Conservation (phyloP, 306 rosid genomes). For the Lathyrus aphaca region DNA sequence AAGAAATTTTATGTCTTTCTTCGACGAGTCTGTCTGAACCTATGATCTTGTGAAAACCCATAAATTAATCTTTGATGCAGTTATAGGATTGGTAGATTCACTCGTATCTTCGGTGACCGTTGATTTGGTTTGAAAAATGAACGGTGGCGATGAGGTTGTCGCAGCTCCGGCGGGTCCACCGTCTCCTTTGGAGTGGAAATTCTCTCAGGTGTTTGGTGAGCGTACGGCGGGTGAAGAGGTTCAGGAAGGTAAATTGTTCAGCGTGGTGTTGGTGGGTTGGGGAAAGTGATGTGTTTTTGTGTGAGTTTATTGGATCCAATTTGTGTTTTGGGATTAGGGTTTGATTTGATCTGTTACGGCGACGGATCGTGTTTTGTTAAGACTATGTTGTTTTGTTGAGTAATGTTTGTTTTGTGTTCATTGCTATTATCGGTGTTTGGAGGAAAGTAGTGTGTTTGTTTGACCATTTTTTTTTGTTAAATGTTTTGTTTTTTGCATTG, state of each 20-base stretch:
- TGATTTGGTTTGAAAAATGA: conserved; percentile 66
- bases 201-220: conserved; percentile 99
- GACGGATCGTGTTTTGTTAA: conserved; percentile 52
- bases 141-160: conserved; percentile 88
- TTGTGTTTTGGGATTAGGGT: conserved; percentile 64
- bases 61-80: conserved; percentile 75
- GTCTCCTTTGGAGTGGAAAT: conserved; percentile 89
- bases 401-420: conserved; percentile 48
- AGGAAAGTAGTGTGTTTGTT: conserved; percentile 35
- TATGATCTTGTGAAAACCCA: conserved; percentile 71
- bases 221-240: conserved; percentile 99
- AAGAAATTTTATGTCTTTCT: conserved; percentile 36
- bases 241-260: conserved; percentile 78
- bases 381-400: conserved; percentile 35
- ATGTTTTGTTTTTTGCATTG: conserved; percentile 47
- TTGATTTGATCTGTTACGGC: conserved; percentile 62
- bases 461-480: conserved; percentile 37
- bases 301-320: conserved; percentile 69
- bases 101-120: conserved; percentile 44
- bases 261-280: conserved; percentile 4
- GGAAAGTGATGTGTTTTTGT: conserved; percentile 5
- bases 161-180: conserved; percentile 81
- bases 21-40: conserved; percentile 54
- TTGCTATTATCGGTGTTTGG: conserved; percentile 38
- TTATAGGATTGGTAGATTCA: conserved; percentile 66